Percentiles rank a stretch among this genome's conserved stretches.
phyloP scores from a whole-genome alignment of 176 grass and related monocot genomes.

The Oryza nivara region DNA sequence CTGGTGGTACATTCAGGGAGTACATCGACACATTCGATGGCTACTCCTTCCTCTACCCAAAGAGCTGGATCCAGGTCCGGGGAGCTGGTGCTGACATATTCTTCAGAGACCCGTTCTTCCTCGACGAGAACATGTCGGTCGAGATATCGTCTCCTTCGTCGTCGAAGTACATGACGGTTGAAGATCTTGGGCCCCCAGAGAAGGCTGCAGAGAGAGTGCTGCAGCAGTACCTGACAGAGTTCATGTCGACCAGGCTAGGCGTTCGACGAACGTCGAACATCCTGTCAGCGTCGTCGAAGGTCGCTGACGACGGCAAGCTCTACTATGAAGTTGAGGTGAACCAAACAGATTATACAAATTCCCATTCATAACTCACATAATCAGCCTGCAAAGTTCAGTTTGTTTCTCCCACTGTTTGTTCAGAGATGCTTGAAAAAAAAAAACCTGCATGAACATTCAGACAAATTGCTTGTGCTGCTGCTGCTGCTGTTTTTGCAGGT shows the following conservation, averaged over 20 bases:
- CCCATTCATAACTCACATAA: not conserved
- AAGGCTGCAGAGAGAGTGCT: constrained; percentile 67
- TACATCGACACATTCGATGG: constrained; percentile 81
- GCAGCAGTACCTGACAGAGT: constrained; percentile 79
- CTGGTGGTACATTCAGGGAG: constrained; percentile 60
- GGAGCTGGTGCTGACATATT: constrained; percentile 81
- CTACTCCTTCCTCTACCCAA: constrained; percentile 76
- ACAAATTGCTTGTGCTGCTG: not conserved
- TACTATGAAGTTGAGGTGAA: constrained; percentile 96
- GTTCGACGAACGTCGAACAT: constrained; percentile 75
- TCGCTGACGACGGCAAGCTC: constrained; percentile 73
- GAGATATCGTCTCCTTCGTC: constrained; percentile 91
- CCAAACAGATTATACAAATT: not conserved
- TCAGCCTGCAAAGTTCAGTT: not conserved
- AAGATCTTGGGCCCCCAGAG: constrained; percentile 71
- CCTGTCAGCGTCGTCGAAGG: constrained; percentile 62
- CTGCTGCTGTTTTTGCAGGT: constrained; percentile 49
- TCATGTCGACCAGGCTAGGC: constrained; percentile 81
- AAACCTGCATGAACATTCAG: constrained; percentile 5
- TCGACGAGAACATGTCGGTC: constrained; percentile 81
- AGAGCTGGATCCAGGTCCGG: constrained; percentile 80
- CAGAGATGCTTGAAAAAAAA: not conserved
- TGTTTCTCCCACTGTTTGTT: not conserved
- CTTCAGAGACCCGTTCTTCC: constrained; percentile 65
- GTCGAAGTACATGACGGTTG: constrained; percentile 54